Base-by-base conservation (phyloP, 805 yeast species). In the Kuraishia borneana region DNA sequence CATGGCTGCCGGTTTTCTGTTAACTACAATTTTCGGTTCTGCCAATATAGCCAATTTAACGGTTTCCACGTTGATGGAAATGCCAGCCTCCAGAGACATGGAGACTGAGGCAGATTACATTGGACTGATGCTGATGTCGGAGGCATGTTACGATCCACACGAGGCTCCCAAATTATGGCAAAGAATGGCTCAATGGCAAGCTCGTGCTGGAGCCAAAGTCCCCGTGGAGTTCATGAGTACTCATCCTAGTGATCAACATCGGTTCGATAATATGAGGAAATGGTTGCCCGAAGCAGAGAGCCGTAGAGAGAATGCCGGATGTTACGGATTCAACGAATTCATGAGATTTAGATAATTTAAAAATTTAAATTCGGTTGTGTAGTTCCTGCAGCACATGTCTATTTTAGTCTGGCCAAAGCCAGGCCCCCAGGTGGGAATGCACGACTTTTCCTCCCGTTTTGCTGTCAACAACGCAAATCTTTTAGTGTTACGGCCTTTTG, bases 31-130 rank as follows among this genome's bases (percentile, higher is more conserved):
- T n/a, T 68, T 88, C 4, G 85, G 94, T 4, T 58, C 75, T 5
- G 57, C 65, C 35, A 45, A 58, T 31, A 48, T 82, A 36, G 71
- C 71, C 45, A 66, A 69, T 34, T 42, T 82, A 21, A 38, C 68
- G 18, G 53, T 83, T 12, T 66, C 66, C 19, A 66, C 85, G 1
- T 50, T 74, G 10, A 51, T 87, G 32, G 71, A 74, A 42, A 70
- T 80, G 70, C 96, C 96, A 0, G 82, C 94, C 1, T 82, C 94
- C 1, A 65, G 99, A 46, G 84, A 74, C 39, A 85, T 85, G 95
- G 99, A 92, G 56, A 70, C 85, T 1, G 98, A 92, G 54, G 97
- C 98, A 0, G 98, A 92, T 56, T 78, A 79, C 46, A 88, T 92
- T 21, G 99, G 99, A 0, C 61, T 92, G 39, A 80, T 85, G 76